Evolutionary conservation across 306 rosid species (phyloP), one percentile per base, ranked within the genome.

Genomic region (Cucurbita moschata): DNA sequence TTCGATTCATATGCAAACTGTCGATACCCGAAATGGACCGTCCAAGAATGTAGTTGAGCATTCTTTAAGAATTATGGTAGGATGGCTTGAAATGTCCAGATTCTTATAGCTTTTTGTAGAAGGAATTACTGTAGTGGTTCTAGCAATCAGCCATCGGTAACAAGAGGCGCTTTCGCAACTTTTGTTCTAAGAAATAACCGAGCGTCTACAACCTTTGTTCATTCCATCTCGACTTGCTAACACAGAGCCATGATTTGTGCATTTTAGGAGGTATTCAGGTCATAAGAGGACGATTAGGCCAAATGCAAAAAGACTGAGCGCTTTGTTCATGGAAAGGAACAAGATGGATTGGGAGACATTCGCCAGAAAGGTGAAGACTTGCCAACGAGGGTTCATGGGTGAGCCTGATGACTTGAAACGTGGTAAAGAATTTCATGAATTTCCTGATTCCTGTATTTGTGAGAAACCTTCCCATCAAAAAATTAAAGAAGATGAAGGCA

Each of bases 241-340:
- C 19, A 74, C 57, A n/a, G 58, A 15, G 23, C 23, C 23, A 16
- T 57, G 30, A 66, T 67, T 55, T 63, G 46, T 81, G n/a, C 5
- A 43, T 66, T 49, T 61, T 78, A 94, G 99, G 97, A 89, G 99
- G 85, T 91, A 91, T 46, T 86, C 90, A 92, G 96, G 97, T 81
- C 99, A 95, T 82, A 91, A 85, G 83, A 91, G 99, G 86, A 95
- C 99, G 79, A 88, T 95, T 46, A 88, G 97, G 81, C 99, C 99
- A 40, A 95, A 95, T 86, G 92, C 99, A 26, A 95, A 95, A 89
- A 95, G 83, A 85, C 99, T 95, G 40, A 95, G 97, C 67, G 84
- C 96, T 53, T 75, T 95, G 78, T 83, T 95, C 72, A 88, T 80
- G 90, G 86, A 87, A 42, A 85, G 96, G 85, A 86, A 82, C 56